Evolutionary conservation across 495 filamentous ascomycete species (phyloP).

Genomic region (Sordaria brevicollis): DNA sequence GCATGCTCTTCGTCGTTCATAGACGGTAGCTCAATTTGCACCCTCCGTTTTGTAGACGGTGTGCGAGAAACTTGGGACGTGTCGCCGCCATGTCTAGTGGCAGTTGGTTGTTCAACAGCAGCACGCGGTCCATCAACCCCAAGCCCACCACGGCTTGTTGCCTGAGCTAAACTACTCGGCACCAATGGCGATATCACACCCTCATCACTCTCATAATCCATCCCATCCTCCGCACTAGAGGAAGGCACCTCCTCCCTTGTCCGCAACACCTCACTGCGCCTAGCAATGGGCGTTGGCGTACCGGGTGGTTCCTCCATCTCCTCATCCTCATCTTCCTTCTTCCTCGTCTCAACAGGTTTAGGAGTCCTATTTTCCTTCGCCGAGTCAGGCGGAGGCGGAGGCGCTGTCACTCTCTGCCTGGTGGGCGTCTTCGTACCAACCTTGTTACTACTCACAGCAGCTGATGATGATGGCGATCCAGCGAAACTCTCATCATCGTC

Average conservation of each 20-base stretch:
- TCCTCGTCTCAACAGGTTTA: slow-evolving; percentile 16
- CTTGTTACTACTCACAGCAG: neutral
- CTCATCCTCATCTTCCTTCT: slow-evolving; percentile 18
- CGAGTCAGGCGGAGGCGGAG: slow-evolving; percentile 1
- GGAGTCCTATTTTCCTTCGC: slow-evolving; percentile 9
- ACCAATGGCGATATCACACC: neutral
- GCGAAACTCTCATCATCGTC: slow-evolving; percentile 20
- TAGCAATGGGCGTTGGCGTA: slow-evolving; percentile 1
- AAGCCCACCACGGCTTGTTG: neutral
- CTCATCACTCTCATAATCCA: neutral
- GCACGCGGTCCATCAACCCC: neutral
- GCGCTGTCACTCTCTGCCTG: neutral
- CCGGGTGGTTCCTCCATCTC: slow-evolving; percentile 8
- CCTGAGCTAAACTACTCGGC: neutral
- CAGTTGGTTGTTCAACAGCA: neutral
- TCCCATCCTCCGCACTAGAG: neutral
- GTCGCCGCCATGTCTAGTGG: neutral
- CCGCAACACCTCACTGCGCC: neutral
- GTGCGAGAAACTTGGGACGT: neutral
- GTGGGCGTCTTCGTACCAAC: slow-evolving; percentile 1
- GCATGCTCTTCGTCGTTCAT: neutral
- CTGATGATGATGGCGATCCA: slow-evolving; percentile 18
- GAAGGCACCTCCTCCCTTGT: neutral
- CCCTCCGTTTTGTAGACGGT: slow-evolving; percentile 2
- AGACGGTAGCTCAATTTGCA: slow-evolving; percentile 8